These are phyloP conservation scores for Clitopilus passeckerianus DNA, from an alignment of 768 basidiomycete genomes.

Conservation along the genomic window DNA sequence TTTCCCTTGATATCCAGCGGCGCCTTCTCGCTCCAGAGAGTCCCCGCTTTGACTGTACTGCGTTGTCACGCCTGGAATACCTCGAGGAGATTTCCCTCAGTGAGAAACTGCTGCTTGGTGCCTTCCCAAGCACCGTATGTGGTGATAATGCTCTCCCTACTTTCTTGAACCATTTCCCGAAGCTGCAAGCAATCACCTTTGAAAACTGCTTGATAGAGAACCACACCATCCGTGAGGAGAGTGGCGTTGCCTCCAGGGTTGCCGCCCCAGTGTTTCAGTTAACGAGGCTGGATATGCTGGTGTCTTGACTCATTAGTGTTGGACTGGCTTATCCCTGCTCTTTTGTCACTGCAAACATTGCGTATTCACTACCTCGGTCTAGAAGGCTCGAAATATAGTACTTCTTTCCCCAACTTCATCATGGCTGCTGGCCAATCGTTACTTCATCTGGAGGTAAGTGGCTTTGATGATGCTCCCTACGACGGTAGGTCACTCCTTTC, in stretches of 20 bases:
- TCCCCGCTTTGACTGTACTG: slow-evolving; percentile 6
- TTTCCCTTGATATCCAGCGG: slow-evolving; percentile 8
- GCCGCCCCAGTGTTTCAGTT: slow-evolving; percentile 1
- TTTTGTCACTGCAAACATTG: slow-evolving; percentile 3
- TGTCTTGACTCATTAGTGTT: slow-evolving; percentile 2
- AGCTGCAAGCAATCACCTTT: slow-evolving; percentile 8
- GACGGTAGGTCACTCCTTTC: not conserved
- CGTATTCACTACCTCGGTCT: too few species aligned
- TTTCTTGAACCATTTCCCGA: slow-evolving; percentile 10
- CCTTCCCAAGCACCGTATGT: not conserved
- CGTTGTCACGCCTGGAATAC: slow-evolving; percentile 2
- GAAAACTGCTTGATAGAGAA: slow-evolving; percentile 3
- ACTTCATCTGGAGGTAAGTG: not conserved
- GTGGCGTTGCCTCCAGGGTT: not conserved
- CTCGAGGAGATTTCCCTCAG: slow-evolving; percentile 6
- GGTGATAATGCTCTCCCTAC: slow-evolving; percentile 7
- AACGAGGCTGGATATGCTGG: not conserved
- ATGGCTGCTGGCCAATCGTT: slow-evolving; percentile 3
- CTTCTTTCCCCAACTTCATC: not conserved
- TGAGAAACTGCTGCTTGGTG: not conserved
- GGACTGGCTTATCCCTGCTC: slow-evolving; percentile 6
- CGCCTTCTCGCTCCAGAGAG: not conserved
- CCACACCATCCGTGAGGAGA: not conserved
- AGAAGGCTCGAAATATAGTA: not conserved
- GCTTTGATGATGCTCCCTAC: not conserved